Evolutionary conservation across 2,329 filamentous ascomycete species (phyloP).

Genomic region (Calonectria pseudoreteaudii): DNA sequence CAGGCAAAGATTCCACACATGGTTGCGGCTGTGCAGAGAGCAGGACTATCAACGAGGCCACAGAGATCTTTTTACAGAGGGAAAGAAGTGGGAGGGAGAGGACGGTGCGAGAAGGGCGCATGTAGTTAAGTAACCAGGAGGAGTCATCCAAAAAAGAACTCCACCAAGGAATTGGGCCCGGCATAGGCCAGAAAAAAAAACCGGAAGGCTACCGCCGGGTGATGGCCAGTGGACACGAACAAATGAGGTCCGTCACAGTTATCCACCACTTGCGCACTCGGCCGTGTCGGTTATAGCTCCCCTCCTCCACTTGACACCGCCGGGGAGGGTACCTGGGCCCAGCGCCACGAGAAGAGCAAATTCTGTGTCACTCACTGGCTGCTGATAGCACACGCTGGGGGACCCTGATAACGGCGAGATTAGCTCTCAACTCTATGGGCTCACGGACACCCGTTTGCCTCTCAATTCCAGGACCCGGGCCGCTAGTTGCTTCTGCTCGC

Average conservation of each 20-base stretch:
- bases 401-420: conserved; percentile 20
- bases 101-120: conserved; percentile 28
- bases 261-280: conserved; percentile 37
- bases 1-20: conserved; percentile 99
- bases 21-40: conserved; percentile 54
- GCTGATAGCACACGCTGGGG: conserved; percentile 20
- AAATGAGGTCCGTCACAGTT: conserved; percentile 33
- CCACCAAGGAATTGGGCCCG: conserved; percentile 28
- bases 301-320: background rate
- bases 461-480: background rate
- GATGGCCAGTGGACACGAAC: conserved; percentile 9
- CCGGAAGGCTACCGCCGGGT: conserved; percentile 37
- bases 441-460: conserved; percentile 8
- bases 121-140: conserved; percentile 25
- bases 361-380: conserved; percentile 26
- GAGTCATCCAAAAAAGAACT: conserved; percentile 30
- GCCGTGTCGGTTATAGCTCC: conserved; percentile 23
- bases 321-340: conserved; percentile 10
- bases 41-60: conserved; percentile 11
- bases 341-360: conserved; percentile 18
- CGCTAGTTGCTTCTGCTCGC: conserved; percentile 10
- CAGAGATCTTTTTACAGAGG: conserved; percentile 16
- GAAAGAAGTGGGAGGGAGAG: conserved; percentile 23
- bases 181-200: conserved; percentile 36
- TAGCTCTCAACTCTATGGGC: conserved; percentile 16